Base-by-base conservation (phyloP, 306 rosid species). In the Crotalaria pallida region DNA sequence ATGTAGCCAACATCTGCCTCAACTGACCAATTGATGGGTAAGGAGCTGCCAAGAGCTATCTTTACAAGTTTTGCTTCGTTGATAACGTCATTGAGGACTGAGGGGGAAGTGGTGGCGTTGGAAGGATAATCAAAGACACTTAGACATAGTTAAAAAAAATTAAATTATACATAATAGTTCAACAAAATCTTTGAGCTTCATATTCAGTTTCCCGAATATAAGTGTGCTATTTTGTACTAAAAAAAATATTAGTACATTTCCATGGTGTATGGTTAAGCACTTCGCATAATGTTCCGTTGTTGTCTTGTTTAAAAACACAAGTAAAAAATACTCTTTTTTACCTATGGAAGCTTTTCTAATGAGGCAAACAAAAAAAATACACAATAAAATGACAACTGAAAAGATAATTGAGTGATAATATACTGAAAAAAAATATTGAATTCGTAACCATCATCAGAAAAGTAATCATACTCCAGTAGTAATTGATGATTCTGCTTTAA, bases 1-100 rank as follows among this genome's bases (percentile, higher is more conserved):
- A 40, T 43, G 52, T 64, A 49, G 52, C 76, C 82, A 34, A 17
- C 69, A 27, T 87, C 89, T 52, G 77, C 80, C 65, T 84, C 94
- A 6, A 84, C 92, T 48, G 96, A 87, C 99, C 89, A 87, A 79
- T 96, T 91, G 58, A 91, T 33, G 4, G 99, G 97, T 78, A 94
- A 74, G 72, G 94, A 87, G 96, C 99, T 86, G 36, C 97, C 83
- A 49, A 94, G 96, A 31, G 99, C 97, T 71, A 89, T 91, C 86
- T 82, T 89, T 58, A 94, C 75, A 52, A 87, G 96, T 87, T 86
- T 91, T 55, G 92, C 97, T 44, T 89, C 89, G 0, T 66, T 79
- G 44, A 89, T 83, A 47, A 89, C 79, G 48, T 82, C 85, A 22
- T 82, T 74, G 4, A 90, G 86, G 63, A 63, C 56, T 74, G 15